Base-by-base conservation (phyloP, 768 basidiomycete genomes). In the Agrocybe praecox region DNA sequence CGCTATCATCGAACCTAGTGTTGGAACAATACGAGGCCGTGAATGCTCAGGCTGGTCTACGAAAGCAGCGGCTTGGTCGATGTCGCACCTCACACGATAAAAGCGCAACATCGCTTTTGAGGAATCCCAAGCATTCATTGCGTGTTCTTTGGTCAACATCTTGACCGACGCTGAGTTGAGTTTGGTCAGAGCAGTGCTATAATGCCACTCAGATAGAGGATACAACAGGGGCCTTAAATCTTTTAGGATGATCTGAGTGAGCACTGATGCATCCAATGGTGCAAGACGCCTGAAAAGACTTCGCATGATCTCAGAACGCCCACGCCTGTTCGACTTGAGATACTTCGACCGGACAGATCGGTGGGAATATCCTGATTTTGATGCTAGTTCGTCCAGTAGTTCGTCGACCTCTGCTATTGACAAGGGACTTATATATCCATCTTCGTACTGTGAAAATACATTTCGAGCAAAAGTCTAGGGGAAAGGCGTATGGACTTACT, bases 191-290 rank as follows among this genome's bases (percentile, higher is more conserved):
- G 82, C 81, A 22, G 70, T 69, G 19, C 76, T 80, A 62, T 81
- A 79, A 67, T 81, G 79, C 19, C 70, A 74, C 29, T 72, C 76
- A 14, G 80, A 79, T 0, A 88, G 73, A 2, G 92, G 88, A 61
- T 91, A 91, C 1, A 95, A 68, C 1, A 96, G 68, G 8, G 94
- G 93, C 24, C 87, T 82, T 0, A 98, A 73, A 68, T 98, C 95
- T 60, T 90, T 90, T 33, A 96, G 80, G 56, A 98, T 90, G 60
- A 96, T 88, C 65, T 98, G 95, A 0, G 90, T 89, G 47, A 96
- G 74, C 58, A 88, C 81, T 0, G 84, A 77, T 2, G 88, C 81
- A 40, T 91, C 88, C 11, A 72, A 70, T 0, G 92, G 85, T 1
- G 85, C 76, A 10, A 94, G 72, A 2, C 75, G 69, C 40, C 77